These are phyloP conservation scores for Fusarium sp. DNA, from an alignment of 2,329 filamentous ascomycete species.

Conservation along the genomic window DNA sequence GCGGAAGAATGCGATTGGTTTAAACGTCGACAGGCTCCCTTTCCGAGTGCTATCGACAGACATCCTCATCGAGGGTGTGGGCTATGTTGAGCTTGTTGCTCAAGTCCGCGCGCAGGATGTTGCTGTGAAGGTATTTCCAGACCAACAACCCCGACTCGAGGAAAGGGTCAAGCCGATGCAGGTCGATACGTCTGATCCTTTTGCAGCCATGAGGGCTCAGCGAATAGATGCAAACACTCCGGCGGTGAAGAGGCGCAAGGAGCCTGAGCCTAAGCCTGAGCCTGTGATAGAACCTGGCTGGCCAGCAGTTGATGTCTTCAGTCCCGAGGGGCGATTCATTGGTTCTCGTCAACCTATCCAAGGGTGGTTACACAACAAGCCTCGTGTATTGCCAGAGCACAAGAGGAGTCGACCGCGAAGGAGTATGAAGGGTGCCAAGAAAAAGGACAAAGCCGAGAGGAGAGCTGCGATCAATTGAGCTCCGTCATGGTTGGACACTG, in stretches of 20 bases:
- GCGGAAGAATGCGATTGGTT: conserved; percentile 65
- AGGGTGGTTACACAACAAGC: conserved; percentile 71
- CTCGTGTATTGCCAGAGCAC: conserved; percentile 57
- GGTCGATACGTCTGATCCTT: conserved; percentile 27
- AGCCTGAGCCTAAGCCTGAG: conserved; percentile 13
- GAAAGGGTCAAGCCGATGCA: background rate
- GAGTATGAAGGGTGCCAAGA: conserved; percentile 72
- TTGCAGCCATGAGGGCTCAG: conserved; percentile 38
- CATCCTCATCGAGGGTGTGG: conserved; percentile 88
- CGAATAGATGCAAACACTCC: conserved; percentile 32
- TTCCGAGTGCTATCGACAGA: conserved; percentile 84
- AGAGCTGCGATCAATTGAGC: conserved; percentile 29
- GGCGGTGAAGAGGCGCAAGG: background rate
- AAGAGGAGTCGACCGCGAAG: conserved; percentile 66
- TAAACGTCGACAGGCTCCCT: conserved; percentile 74
- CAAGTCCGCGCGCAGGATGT: conserved; percentile 73
- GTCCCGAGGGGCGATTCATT: conserved; percentile 83
- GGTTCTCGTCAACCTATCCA: conserved; percentile 73
- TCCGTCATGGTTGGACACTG: background rate
- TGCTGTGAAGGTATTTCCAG: conserved; percentile 20
- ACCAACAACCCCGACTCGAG: background rate
- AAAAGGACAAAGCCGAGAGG: conserved; percentile 47
- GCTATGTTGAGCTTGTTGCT: conserved; percentile 88
- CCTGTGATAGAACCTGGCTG: conserved; percentile 52
- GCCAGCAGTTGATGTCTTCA: conserved; percentile 85